Conservation (phyloP, 495 filamentous ascomycete genomes). For the Aspergillus baeticus region DNA sequence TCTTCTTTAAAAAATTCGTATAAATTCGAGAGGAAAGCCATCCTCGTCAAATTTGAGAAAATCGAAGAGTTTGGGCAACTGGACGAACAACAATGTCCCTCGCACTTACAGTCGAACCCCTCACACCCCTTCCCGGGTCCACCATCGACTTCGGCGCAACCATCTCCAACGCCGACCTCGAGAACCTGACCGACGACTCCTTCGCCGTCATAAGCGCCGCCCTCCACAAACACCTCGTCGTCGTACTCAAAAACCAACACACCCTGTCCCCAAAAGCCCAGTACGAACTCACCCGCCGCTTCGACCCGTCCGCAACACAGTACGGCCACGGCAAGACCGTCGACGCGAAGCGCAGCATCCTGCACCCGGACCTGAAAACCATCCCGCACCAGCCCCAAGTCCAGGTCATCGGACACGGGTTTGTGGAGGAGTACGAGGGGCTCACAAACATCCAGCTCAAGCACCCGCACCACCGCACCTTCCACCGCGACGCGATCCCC, state of each 20-base stretch:
- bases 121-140: constrained; percentile 41
- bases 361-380: constrained; percentile 76
- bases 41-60: background rate
- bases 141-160: constrained; percentile 58
- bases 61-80: background rate
- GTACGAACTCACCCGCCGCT: constrained; percentile 66
- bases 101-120: constrained; percentile 5
- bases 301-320: constrained; percentile 60
- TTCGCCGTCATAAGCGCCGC: constrained; percentile 58
- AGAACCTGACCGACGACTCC: constrained; percentile 59
- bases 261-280: constrained; percentile 63
- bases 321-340: constrained; percentile 75
- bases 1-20: background rate
- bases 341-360: constrained; percentile 64
- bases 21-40: background rate
- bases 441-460: constrained; percentile 62
- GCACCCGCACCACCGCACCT: constrained; percentile 73
- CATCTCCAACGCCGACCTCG: constrained; percentile 54
- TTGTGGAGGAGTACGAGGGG: constrained; percentile 63
- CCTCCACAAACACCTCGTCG: constrained; percentile 61
- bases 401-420: constrained; percentile 74
- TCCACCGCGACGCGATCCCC: constrained; percentile 64
- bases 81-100: background rate
- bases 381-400: constrained; percentile 77
- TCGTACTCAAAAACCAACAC: constrained; percentile 67